phyloP scores from a whole-genome alignment of 495 filamentous ascomycete species.

The Hypoxylon rickii region DNA sequence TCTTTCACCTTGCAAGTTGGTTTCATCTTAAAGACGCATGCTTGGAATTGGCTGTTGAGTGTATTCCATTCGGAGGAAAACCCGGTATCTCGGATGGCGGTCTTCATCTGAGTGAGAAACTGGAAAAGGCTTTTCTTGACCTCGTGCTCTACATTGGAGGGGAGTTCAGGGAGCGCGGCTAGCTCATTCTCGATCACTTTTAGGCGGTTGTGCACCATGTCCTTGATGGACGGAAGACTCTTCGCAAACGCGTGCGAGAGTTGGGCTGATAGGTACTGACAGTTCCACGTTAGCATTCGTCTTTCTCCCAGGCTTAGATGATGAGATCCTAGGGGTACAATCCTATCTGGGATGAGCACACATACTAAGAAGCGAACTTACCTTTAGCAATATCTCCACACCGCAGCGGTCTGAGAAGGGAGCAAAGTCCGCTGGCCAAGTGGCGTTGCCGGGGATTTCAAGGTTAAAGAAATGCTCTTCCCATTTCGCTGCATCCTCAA shows the following conservation, averaged over 20 bases:
- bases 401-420: slow-evolving; percentile 60
- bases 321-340: too few species aligned
- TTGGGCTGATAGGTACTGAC: slow-evolving; percentile 35
- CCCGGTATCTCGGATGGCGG: slow-evolving; percentile 35
- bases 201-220: slow-evolving; percentile 59
- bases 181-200: slow-evolving; percentile 53
- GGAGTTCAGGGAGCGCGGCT: slow-evolving; percentile 58
- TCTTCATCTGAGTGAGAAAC: slow-evolving; percentile 48
- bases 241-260: slow-evolving; percentile 33
- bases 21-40: slow-evolving; percentile 44
- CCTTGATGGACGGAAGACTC: slow-evolving; percentile 61
- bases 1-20: slow-evolving; percentile 49
- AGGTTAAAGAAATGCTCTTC: slow-evolving; percentile 64
- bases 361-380: too few species aligned
- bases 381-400: slow-evolving; percentile 56
- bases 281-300: slow-evolving; percentile 8
- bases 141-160: slow-evolving; percentile 53
- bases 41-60: slow-evolving; percentile 43
- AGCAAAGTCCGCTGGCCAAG: slow-evolving; percentile 53
- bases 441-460: slow-evolving; percentile 15
- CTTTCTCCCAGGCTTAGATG: not conserved
- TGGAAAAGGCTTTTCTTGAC: slow-evolving; percentile 48
- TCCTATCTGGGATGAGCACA: too few species aligned
- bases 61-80: slow-evolving; percentile 40
- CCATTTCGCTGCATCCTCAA: slow-evolving; percentile 58